Evolutionary conservation across 176 grass and related monocot species (phyloP).

Genomic region (Chrysopogon serrulatus): DNA sequence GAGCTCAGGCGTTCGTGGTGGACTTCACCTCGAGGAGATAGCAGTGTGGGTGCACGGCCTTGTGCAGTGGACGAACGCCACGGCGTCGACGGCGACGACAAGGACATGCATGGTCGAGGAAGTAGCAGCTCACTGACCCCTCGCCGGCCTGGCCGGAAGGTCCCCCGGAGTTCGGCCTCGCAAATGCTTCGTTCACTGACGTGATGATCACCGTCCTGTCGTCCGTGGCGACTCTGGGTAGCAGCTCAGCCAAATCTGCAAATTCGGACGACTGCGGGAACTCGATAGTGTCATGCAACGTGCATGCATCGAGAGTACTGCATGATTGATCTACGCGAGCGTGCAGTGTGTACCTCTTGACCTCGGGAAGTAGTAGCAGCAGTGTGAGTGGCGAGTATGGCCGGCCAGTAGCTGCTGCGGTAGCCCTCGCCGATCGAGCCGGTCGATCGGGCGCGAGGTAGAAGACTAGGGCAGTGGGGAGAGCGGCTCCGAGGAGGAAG

Average conservation of each 20-base stretch:
- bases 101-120: slow-evolving; percentile 44
- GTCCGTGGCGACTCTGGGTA: slow-evolving; percentile 23
- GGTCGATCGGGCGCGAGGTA: too few relatives aligned
- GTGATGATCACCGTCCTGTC: slow-evolving; percentile 57
- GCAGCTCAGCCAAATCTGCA: slow-evolving; percentile 34
- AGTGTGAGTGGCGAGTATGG: too few relatives aligned
- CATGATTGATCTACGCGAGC: too few relatives aligned
- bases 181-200: slow-evolving; percentile 46
- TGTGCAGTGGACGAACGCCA: slow-evolving; percentile 37
- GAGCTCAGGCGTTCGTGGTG: slow-evolving; percentile 22
- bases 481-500: too few relatives aligned
- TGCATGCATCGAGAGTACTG: too few relatives aligned
- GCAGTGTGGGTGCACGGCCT: slow-evolving; percentile 44
- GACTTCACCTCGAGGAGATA: slow-evolving; percentile 37
- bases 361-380: too few relatives aligned
- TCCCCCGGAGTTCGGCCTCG: slow-evolving; percentile 41
- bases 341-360: too few relatives aligned
- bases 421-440: too few relatives aligned
- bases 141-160: slow-evolving; percentile 51
- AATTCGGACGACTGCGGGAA: slow-evolving; percentile 24
- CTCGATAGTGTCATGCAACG: too few relatives aligned
- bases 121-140: slow-evolving; percentile 7
- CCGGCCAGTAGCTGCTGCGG: too few relatives aligned
- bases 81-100: slow-evolving; percentile 40
- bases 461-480: too few relatives aligned